These are phyloP conservation scores for Xanthoconium purpureum DNA, from an alignment of 768 basidiomycete genomes.

Conservation along the genomic window DNA sequence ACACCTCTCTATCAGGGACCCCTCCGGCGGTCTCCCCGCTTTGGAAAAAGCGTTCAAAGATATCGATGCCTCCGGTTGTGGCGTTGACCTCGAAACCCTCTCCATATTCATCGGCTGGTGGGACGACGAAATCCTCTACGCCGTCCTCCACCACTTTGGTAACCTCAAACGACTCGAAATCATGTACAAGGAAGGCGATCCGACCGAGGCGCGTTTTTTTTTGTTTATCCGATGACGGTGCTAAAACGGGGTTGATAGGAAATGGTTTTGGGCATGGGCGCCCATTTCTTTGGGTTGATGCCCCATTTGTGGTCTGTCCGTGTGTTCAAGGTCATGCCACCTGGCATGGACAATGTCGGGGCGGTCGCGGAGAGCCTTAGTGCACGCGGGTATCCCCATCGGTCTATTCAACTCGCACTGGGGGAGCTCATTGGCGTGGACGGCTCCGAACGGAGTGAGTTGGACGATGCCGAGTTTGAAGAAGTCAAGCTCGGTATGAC, in stretches of 20 bases:
- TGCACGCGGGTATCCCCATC: constrained; percentile 13
- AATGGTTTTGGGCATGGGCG: constrained; percentile 41
- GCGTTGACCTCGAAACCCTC: constrained; percentile 28
- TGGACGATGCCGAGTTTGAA: constrained; percentile 24
- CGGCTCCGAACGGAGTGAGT: constrained; percentile 12
- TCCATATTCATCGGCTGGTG: constrained; percentile 39
- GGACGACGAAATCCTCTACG: constrained; percentile 47
- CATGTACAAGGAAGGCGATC: constrained; percentile 36
- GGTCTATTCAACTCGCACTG: constrained; percentile 6
- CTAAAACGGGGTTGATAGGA: constrained; percentile 24
- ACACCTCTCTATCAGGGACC: constrained; percentile 27
- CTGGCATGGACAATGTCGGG: constrained; percentile 4
- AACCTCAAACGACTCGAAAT: constrained; percentile 39
- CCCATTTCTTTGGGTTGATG: constrained; percentile 39
- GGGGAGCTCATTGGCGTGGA: constrained; percentile 12
- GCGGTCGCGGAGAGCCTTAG: constrained; percentile 1
- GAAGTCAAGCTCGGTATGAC: constrained; percentile 7
- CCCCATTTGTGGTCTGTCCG: constrained; percentile 38
- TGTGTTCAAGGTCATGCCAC: constrained; percentile 32
- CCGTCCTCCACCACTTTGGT: constrained; percentile 37
- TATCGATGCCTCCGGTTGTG: constrained; percentile 15
- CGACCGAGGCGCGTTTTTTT: constrained; percentile 38
- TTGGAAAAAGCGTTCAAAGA: constrained; percentile 29
- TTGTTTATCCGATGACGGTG: neutral
- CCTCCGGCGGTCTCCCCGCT: constrained; percentile 17